These are phyloP conservation scores for Paramecium sonneborni DNA, from an alignment of 73 alveolate species.

Conservation along the genomic window DNA sequence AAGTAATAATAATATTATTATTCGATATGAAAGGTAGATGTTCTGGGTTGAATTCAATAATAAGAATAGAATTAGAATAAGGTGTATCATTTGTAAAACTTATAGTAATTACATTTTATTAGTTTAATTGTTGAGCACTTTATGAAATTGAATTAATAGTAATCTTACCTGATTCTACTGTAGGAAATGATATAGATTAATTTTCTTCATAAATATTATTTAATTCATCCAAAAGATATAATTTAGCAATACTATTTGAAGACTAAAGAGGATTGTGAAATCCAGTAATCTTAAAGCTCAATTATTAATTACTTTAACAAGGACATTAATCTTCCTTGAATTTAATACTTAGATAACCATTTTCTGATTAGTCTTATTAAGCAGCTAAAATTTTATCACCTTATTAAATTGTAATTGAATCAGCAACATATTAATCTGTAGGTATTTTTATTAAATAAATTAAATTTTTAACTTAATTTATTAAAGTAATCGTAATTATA, in stretches of 20 bases:
- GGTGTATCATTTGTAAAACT: not conserved
- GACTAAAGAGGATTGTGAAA: not conserved
- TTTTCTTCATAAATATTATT: not conserved
- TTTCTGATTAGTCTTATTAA: not conserved
- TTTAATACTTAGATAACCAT: not conserved
- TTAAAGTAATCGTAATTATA: not conserved
- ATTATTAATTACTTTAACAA: not conserved
- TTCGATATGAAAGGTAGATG: not conserved
- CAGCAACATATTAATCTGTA: not conserved
- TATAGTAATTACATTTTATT: not conserved
- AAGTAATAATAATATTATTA: not conserved
- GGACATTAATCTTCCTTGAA: constrained; percentile 7
- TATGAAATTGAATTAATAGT: not conserved
- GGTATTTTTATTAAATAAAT: not conserved
- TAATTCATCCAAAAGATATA: not conserved
- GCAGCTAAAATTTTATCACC: not conserved
- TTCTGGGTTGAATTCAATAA: not conserved
- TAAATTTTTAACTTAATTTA: not conserved
- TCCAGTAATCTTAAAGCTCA: not conserved
- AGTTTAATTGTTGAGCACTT: not conserved
- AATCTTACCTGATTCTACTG: not conserved
- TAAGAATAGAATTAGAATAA: not conserved
- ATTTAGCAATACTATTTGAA: not conserved
- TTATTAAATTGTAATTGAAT: not conserved
- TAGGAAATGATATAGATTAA: not conserved